phyloP scores from a whole-genome alignment of 2,329 filamentous ascomycete genomes.

The Zymoseptoria pseudotritici region DNA sequence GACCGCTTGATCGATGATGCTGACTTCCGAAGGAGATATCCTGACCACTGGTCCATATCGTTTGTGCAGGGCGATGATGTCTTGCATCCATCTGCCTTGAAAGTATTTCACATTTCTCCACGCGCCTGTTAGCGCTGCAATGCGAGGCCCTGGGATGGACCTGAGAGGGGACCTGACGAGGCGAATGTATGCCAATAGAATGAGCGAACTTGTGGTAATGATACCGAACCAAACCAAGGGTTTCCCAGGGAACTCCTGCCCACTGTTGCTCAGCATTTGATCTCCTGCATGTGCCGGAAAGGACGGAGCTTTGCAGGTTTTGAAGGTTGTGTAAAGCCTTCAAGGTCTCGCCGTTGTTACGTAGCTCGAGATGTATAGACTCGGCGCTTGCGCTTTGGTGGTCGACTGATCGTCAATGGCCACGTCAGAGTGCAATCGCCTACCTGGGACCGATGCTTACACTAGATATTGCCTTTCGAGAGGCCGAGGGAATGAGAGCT shows the following conservation, averaged over 20 bases:
- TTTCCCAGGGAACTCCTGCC: background rate
- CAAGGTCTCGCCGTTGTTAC: too few relatives aligned
- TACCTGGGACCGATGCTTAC: too few relatives aligned
- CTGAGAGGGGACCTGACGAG: background rate
- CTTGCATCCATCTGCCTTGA: background rate
- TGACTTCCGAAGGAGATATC: slow-evolving; percentile 6
- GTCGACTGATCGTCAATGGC: too few relatives aligned
- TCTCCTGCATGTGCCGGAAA: too few relatives aligned
- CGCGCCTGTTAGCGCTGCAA: background rate
- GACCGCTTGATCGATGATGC: background rate
- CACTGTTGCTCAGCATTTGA: background rate
- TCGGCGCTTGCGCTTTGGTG: too few relatives aligned
- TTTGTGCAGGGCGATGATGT: slow-evolving; percentile 13
- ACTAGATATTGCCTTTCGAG: too few relatives aligned
- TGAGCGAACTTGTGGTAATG: background rate
- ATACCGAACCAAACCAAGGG: background rate
- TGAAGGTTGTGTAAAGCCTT: too few relatives aligned
- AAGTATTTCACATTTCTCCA: background rate
- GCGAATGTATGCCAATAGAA: background rate
- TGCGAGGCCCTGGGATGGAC: background rate
- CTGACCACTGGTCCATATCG: slow-evolving; percentile 8
- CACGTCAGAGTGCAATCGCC: too few relatives aligned
- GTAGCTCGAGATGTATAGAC: too few relatives aligned
- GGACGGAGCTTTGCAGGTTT: too few relatives aligned
- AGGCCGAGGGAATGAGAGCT: too few relatives aligned